Conservation (phyloP, 148 eudicot genomes). For the Arbutus unedo region DNA sequence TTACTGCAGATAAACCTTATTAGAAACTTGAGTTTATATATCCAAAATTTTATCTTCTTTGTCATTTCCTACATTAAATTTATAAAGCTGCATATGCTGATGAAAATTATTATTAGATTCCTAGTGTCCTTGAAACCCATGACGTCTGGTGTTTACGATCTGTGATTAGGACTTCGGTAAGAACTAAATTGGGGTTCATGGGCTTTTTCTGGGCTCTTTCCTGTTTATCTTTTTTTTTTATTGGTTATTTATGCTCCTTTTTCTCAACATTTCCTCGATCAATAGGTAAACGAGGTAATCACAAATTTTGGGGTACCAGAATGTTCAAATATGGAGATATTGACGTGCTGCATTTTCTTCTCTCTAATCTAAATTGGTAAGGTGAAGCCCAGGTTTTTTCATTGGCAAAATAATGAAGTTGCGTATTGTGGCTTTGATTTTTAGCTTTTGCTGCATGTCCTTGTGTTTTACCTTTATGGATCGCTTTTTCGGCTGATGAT, state of each 20-base stretch:
- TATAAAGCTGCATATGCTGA: neutral
- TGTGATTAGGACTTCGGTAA: neutral
- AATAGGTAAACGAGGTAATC: slow-evolving; percentile 90
- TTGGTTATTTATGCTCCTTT: neutral
- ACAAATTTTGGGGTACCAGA: slow-evolving; percentile 98
- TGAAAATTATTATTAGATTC: neutral
- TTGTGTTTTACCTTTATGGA: neutral
- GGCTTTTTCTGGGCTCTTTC: neutral
- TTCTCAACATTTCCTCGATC: slow-evolving; percentile 17
- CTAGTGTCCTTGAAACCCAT: neutral
- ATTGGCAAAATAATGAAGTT: neutral
- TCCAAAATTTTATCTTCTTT: neutral
- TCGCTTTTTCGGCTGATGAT: neutral
- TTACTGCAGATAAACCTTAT: neutral
- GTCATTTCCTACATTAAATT: neutral
- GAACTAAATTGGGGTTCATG: neutral
- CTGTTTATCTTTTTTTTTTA: neutral
- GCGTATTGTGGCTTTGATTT: slow-evolving; percentile 4
- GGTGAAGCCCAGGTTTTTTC: slow-evolving; percentile 12
- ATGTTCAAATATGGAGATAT: slow-evolving; percentile 95
- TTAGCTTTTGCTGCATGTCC: neutral
- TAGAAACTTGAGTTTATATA: neutral
- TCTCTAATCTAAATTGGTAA: slow-evolving; percentile 95
- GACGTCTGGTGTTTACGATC: neutral
- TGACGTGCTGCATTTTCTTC: slow-evolving; percentile 90